Conservation (phyloP, 1,284 basidiomycete genomes). For the Marasmius fiardii region DNA sequence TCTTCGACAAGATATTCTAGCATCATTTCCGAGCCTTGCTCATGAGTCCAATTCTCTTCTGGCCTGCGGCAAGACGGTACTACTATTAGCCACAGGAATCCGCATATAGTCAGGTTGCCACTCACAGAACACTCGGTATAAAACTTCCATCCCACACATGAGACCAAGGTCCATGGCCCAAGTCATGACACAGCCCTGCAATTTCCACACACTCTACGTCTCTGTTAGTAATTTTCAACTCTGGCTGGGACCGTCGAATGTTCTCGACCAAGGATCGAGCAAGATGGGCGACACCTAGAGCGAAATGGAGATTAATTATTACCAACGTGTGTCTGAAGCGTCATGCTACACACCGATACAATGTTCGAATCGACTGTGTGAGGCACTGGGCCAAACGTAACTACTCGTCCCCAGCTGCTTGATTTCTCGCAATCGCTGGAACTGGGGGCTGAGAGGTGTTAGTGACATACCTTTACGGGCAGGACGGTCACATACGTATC, state of each 20-base stretch:
- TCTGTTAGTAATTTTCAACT: constrained; percentile 60
- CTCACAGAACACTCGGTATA: constrained; percentile 57
- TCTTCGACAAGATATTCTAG: constrained; percentile 57
- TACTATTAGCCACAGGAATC: no score
- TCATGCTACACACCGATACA: constrained; percentile 58
- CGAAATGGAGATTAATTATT: no score
- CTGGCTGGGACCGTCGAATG: constrained; percentile 55
- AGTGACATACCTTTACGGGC: neutral
- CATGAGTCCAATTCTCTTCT: constrained; percentile 56
- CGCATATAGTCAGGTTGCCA: constrained; percentile 9
- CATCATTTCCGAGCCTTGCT: constrained; percentile 73
- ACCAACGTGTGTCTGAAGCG: no score
- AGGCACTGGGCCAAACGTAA: constrained; percentile 72
- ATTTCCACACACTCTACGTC: constrained; percentile 68
- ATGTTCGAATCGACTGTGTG: constrained; percentile 80
- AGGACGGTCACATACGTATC: constrained; percentile 40
- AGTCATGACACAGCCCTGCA: constrained; percentile 70
- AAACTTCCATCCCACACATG: constrained; percentile 71
- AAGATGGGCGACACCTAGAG: constrained; percentile 61
- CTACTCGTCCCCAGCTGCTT: constrained; percentile 77
- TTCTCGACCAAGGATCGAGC: constrained; percentile 58
- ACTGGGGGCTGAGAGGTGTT: constrained; percentile 38
- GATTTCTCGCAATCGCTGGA: constrained; percentile 69
- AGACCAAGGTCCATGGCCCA: constrained; percentile 73
- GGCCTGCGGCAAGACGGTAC: constrained; percentile 26